Base-by-base conservation (phyloP, 1,284 basidiomycete species). In the Inonotus obliquus region DNA sequence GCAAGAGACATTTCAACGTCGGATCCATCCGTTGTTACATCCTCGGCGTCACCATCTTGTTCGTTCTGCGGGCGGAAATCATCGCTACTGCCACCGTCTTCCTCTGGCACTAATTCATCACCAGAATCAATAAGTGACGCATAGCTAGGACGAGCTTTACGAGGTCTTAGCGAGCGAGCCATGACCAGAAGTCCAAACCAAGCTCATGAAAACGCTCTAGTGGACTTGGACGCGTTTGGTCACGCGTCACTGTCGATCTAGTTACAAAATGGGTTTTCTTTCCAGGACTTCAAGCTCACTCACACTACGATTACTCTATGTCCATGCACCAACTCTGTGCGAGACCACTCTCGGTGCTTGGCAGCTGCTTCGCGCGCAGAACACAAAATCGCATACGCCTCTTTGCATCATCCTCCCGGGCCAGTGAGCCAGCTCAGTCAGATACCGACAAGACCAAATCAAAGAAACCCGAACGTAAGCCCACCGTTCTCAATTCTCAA, bases 141-240 rank as follows among this genome's bases (percentile, higher is more conserved):
- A 70, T 81, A 81, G 65, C 70, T 77, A 17, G 75, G 76, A 45
- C 67, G 73, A 29, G 70, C 71, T 67, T 73, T 78, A 58, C 80
- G 73, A 11, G 79, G 77, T 29, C 81, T 73, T 44, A 81, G 69
- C 56, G 74, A 69, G 29, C 79, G 74, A 39, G 73, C 59, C 80
- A 81, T 81, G 27, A 14, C 5, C 32, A 32, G 17, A n/a, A 35
- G 27, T n/a, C 23, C 17, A 29, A 14, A 2, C 6, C 23, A 23
- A 4, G 25, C 25, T 48, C 45, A 10, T 4, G n/a, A n/a, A n/a
- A n/a, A n/a, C n/a, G n/a, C n/a, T n/a, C n/a, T n/a, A 32, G 9
- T 32, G 32, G 32, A 32, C 32, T 32, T n/a, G n/a, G n/a, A 44
- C 41, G n/a, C 41, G 41, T 21, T 21, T 44, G 41, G 41, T 44